Percentiles rank a stretch among this genome's conserved stretches.
These are phyloP conservation scores for Gentiana macrophylla DNA, from an alignment of 257 asterid species.

Conservation along the genomic window DNA sequence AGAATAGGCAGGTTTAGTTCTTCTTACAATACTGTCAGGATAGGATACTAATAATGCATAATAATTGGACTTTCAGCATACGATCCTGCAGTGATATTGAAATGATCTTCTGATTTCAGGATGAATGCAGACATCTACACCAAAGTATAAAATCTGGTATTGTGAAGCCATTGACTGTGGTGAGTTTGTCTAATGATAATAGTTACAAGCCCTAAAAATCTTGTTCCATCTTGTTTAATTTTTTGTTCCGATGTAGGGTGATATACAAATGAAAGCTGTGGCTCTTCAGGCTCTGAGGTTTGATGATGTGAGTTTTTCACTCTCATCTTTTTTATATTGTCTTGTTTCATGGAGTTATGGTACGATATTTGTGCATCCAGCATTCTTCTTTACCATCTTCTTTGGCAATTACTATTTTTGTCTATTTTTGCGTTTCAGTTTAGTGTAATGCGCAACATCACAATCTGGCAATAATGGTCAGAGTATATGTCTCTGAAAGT, in stretches of 20 bases:
- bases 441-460: no score
- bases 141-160: conserved; percentile 80
- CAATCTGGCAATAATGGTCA: no score
- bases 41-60: no score
- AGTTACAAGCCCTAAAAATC: conserved; percentile 4
- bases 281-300: conserved; percentile 55
- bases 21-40: no score
- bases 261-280: conserved; percentile 61
- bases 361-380: no score
- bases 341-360: not conserved
- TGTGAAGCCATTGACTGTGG: conserved; percentile 56
- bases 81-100: no score
- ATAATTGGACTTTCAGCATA: no score
- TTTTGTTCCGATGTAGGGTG: conserved; percentile 41
- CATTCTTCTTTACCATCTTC: no score
- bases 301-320: conserved; percentile 33
- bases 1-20: no score
- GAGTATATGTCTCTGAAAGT: no score
- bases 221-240: not conserved
- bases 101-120: conserved; percentile 31
- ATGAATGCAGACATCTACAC: conserved; percentile 67
- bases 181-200: conserved; percentile 28
- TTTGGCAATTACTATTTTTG: no score
- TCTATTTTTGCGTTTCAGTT: no score
- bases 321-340: not conserved